phyloP scores from a whole-genome alignment of 2,329 filamentous ascomycete genomes.

The Ophiostoma piceae region DNA sequence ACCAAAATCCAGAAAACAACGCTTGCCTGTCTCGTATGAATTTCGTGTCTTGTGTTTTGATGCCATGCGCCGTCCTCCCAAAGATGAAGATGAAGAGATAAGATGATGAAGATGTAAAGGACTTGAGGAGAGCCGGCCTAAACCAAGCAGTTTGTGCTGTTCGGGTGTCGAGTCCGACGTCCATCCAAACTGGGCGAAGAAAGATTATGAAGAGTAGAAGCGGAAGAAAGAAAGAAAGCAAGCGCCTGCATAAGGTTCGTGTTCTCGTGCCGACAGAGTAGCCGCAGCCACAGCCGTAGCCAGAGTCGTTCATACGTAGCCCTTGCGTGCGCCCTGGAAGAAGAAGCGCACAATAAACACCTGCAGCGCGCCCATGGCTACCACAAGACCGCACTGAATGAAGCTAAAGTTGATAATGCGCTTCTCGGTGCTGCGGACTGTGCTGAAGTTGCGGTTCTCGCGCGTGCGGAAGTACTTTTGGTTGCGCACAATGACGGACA shows the following conservation, averaged over 20 bases:
- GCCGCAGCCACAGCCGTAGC: neutral
- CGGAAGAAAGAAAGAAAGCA: neutral
- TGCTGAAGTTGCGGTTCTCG: conserved; percentile 98
- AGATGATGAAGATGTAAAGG: neutral
- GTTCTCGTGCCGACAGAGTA: conserved; percentile 4
- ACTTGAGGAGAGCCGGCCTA: neutral
- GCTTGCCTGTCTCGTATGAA: conserved; percentile 6
- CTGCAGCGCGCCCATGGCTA: conserved; percentile 92
- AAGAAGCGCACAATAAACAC: conserved; percentile 98
- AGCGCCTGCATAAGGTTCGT: conserved; percentile 4
- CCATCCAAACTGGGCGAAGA: neutral
- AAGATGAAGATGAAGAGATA: too few relatives aligned
- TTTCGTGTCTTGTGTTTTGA: conserved; percentile 17
- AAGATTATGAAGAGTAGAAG: conserved; percentile 1
- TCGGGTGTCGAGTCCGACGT: neutral
- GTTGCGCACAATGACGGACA: conserved; percentile 91
- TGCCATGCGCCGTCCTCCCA: conserved; percentile 19
- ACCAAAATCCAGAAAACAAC: conserved; percentile 15
- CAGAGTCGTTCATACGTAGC: conserved; percentile 53
- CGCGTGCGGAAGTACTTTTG: conserved; percentile 99
- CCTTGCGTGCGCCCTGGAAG: conserved; percentile 78
- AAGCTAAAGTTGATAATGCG: conserved; percentile 97
- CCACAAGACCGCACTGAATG: conserved; percentile 84
- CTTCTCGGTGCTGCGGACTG: conserved; percentile 89
- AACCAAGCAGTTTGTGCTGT: neutral